Conservation (phyloP, 768 basidiomycete genomes). For the Leccinum boreale region DNA sequence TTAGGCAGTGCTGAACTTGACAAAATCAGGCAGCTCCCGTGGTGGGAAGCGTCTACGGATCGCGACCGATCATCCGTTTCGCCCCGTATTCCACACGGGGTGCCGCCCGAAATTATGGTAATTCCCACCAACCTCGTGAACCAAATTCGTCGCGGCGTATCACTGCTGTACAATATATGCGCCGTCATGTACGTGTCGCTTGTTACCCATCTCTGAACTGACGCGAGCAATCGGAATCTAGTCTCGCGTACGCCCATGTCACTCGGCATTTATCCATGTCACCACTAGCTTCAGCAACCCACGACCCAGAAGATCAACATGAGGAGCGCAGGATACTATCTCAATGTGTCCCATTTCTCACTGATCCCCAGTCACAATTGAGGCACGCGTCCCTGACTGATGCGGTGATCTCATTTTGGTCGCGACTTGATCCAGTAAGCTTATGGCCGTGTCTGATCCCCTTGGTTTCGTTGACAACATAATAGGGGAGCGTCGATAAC, state of each 20-base stretch:
- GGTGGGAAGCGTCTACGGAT: conserved; percentile 59
- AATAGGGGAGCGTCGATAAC: conserved; percentile 34
- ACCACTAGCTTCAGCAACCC: conserved; percentile 45
- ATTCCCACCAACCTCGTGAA: conserved; percentile 47
- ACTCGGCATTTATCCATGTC: conserved; percentile 62
- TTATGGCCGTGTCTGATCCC: neutral
- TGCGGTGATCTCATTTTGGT: conserved; percentile 63
- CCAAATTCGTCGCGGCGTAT: conserved; percentile 34
- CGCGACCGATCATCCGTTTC: neutral
- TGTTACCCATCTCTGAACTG: neutral
- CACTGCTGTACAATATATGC: conserved; percentile 66
- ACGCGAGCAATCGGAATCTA: conserved; percentile 23
- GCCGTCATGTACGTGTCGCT: conserved; percentile 56
- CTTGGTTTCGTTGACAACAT: conserved; percentile 9
- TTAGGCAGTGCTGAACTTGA: conserved; percentile 56
- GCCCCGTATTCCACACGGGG: conserved; percentile 28
- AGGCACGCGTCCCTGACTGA: conserved; percentile 48
- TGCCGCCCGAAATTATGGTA: conserved; percentile 41
- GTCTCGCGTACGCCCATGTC: conserved; percentile 65
- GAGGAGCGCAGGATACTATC: conserved; percentile 50
- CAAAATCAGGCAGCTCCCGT: conserved; percentile 52
- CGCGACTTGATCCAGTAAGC: conserved; percentile 47
- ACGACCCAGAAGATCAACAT: conserved; percentile 40
- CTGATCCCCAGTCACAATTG: conserved; percentile 55
- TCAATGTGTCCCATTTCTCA: conserved; percentile 60